Base-by-base conservation (phyloP, 2,329 filamentous ascomycete genomes). In the Fusarium verticillioides region DNA sequence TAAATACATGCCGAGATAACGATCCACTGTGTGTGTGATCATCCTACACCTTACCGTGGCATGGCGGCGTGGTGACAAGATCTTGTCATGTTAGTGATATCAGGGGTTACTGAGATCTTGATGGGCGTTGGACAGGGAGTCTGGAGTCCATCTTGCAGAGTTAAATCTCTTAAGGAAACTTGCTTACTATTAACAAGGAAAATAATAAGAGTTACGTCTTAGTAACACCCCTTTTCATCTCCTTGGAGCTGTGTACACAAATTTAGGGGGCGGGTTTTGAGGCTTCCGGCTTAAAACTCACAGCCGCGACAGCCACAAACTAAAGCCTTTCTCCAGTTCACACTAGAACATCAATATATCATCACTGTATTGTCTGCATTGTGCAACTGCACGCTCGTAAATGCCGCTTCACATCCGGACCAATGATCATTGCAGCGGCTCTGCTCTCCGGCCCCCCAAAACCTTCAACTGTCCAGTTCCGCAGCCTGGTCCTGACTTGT, bases 101-200 rank as follows among this genome's bases (percentile, higher is more conserved):
- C 50, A 58, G 49, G 50, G 50, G 34, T 44, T 57, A n/a, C 59
- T 37, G 50, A 61, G 59, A 61, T 58, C 49, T 61, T 43, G 32
- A 44, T 9, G 19, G 18, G 11, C 21, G n/a, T 26, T 49, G 23
- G 32, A n/a, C 30, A 21, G 11, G 30, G 39, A 43, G 23, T 4
- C 15, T 9, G 23, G 19, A 37, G 32, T 28, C 23, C 37, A 37
- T 23, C 32, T 36, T 59, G 26, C 19, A 59, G 42, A 50, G 19
- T 12, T 6, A 4, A 30, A 50, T 36, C 19, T 28, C 23, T 50
- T 36, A 18, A 34, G n/a, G 18, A 34, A 43, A 11, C 5, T 21
- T 34, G 4, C 4, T 2, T 7, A 5, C 9, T 21, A 19, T 37
- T 9, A 11, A 7, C 4, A 30, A 36, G 19, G 23, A 15, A 13